Evolutionary conservation across 2,329 filamentous ascomycete genomes (phyloP).

Genomic region (Aspergillus sojae): DNA sequence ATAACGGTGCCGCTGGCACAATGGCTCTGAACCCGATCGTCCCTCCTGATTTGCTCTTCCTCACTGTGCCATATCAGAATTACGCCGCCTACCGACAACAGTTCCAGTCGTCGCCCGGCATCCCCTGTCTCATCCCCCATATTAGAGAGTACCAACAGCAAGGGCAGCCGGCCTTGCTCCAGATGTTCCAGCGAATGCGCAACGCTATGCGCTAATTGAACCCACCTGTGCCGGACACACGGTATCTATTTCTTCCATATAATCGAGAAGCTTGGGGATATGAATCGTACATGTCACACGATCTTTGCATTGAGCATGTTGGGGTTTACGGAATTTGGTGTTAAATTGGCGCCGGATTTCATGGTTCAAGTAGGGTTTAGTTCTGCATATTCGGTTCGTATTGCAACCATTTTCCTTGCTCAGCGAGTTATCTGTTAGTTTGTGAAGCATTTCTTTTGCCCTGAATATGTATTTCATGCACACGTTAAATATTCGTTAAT

Average conservation of each 20-base stretch:
- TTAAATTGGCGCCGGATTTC: slow-evolving; percentile 9
- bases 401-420: neutral
- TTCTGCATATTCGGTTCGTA: neutral
- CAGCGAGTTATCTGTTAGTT: neutral
- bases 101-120: slow-evolving; percentile 35
- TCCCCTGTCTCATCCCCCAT: slow-evolving; percentile 44
- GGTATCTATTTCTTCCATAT: neutral
- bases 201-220: slow-evolving; percentile 8
- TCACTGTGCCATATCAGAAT: slow-evolving; percentile 37
- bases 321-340: slow-evolving; percentile 3
- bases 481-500: neutral
- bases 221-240: neutral
- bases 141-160: slow-evolving; percentile 35
- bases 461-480: neutral
- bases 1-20: slow-evolving; percentile 16
- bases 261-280: neutral
- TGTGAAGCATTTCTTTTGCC: neutral
- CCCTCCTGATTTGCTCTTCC: slow-evolving; percentile 26
- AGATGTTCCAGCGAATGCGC: slow-evolving; percentile 32
- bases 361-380: neutral
- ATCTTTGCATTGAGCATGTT: slow-evolving; percentile 3
- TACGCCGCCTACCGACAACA: slow-evolving; percentile 39
- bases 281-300: neutral
- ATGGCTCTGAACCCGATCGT: slow-evolving; percentile 28
- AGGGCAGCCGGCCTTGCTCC: slow-evolving; percentile 30